Evolutionary conservation across 139 green algal genomes (phyloP), one percentile per base, ranked within the genome.

Genomic region (Spirogloea muscicola): DNA sequence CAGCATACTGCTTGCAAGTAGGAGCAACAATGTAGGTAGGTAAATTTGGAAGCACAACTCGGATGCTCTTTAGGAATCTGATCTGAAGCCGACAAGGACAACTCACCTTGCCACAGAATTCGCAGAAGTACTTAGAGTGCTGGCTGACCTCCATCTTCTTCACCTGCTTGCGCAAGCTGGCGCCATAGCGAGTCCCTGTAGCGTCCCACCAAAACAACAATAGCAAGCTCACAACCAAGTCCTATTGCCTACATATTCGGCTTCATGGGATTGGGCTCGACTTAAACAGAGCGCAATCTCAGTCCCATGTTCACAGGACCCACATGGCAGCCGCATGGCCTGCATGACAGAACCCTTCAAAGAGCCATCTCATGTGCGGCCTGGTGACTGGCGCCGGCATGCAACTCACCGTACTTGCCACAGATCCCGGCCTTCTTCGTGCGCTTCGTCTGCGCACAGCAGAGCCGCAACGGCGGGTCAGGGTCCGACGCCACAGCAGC

Each of bases 61-160:
- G 13, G 55, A 13, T 64, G 16, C 16, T 64, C 16, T 16, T 42
- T 21, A 64, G 13, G 13, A 13, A 18, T 34, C 13, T 42, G 25
- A 34, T 13, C n/a, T 16, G 10, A 16, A 21, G 61, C 27, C 61
- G 27, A 18, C 63, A 62, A 62, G 39, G 13, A 34, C 13, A 46
- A 18, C 36, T n/a, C n/a, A 94, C 88, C 89, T 98, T 99, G 75
- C 95, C 95, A 86, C 95, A 98, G 89, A 97, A 98, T 43, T 89
- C 86, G 90, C 95, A 98, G 81, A 97, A 94, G 87, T 97, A 99
- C 87, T 96, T 97, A 74, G 89, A 92, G 91, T 98, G 94, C 87
- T 99, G 95, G 76, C 84, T 93, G 74, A 99, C 91, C 82, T 99
- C 95, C 78, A 96, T 96, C 91, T 99, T 99, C 89, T 98, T 99